phyloP scores from a whole-genome alignment of 805 yeast genomes.

The Candida manassasensis region DNA sequence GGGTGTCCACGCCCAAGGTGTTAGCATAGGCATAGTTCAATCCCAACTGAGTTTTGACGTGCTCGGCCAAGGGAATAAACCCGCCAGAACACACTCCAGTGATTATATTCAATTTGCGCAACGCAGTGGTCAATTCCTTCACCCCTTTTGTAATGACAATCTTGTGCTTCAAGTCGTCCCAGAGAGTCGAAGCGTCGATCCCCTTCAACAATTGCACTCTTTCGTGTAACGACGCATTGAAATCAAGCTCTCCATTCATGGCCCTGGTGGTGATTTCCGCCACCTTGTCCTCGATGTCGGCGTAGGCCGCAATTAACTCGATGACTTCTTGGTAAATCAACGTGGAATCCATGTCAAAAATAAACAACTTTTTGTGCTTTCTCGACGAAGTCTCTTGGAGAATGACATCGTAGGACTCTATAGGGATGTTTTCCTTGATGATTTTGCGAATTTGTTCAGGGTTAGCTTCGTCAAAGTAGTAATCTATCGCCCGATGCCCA shows the following conservation, averaged over 20 bases:
- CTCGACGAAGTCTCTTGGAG: conserved; percentile 24
- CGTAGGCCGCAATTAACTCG: conserved; percentile 90
- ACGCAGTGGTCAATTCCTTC: conserved; percentile 55
- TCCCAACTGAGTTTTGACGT: conserved; percentile 60
- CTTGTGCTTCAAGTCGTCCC: conserved; percentile 72
- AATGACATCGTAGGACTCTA: conserved; percentile 24
- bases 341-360: conserved; percentile 98
- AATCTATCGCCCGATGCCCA: conserved; percentile 22
- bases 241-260: conserved; percentile 96
- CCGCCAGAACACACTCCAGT: conserved; percentile 94
- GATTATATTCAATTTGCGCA: conserved; percentile 58
- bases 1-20: conserved; percentile 40
- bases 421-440: conserved; percentile 6
- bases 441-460: conserved; percentile 7
- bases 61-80: conserved; percentile 79
- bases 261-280: conserved; percentile 88
- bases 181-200: conserved; percentile 62
- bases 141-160: conserved; percentile 85
- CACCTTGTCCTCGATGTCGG: conserved; percentile 83
- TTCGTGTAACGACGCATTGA: conserved; percentile 69
- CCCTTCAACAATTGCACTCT: conserved; percentile 83
- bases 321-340: conserved; percentile 94
- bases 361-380: conserved; percentile 52
- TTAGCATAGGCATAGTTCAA: conserved; percentile 92
- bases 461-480: conserved; percentile 9